Evolutionary conservation across 805 yeast species (phyloP).

Genomic region (Candida nitratophila): DNA sequence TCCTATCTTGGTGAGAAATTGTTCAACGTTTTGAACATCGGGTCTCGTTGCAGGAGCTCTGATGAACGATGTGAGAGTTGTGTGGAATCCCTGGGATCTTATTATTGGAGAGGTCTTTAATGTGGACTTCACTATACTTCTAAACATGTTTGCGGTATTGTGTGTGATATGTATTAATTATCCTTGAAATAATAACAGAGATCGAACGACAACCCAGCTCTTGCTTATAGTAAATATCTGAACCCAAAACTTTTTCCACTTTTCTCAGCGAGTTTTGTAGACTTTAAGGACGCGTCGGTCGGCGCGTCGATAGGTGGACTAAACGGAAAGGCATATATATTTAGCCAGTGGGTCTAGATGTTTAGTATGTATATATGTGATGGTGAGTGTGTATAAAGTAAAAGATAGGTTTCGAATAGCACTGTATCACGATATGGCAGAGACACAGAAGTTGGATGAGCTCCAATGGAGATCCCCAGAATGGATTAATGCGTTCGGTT

Average conservation of each 20-base stretch:
- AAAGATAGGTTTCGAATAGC: no score
- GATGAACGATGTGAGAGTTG: not conserved
- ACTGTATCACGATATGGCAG: constrained; percentile 7
- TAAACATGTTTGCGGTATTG: not conserved
- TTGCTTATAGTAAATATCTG: no score
- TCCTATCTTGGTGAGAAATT: constrained; percentile 76
- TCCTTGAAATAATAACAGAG: no score
- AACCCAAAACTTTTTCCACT: no score
- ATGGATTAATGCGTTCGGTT: constrained; percentile 87
- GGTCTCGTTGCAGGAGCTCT: constrained; percentile 42
- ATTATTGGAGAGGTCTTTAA: not conserved
- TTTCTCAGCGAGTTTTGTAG: no score
- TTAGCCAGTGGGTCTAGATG: no score
- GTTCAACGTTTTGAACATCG: constrained; percentile 57
- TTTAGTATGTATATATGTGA: no score
- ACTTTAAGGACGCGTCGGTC: no score
- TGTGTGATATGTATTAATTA: not conserved
- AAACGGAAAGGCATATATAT: no score
- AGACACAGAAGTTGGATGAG: constrained; percentile 55
- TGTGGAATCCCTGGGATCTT: not conserved
- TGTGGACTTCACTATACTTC: not conserved
- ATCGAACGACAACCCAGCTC: no score
- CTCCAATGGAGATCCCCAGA: constrained; percentile 97
- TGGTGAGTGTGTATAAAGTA: no score
- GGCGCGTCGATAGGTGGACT: no score